Evolutionary conservation across 2,329 filamentous ascomycete genomes (phyloP), one percentile per base, ranked within the genome.

Genomic region (Ophiocordyceps camponoti-rufipedis): DNA sequence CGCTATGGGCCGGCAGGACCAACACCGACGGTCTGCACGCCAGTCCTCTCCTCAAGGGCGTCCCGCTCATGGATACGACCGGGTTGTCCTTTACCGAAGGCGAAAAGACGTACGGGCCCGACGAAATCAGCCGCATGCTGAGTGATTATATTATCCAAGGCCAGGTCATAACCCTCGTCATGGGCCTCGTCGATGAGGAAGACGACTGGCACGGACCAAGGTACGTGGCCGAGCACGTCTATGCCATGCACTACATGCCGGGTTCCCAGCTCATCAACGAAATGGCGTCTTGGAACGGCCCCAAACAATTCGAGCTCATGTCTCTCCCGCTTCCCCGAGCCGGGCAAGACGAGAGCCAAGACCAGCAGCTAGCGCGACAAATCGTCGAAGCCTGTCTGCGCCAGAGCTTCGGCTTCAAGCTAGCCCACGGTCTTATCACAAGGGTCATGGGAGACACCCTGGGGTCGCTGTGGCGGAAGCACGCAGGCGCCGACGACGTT

Each of bases 111-210:
- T 61, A 58, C 52, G 57, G 54, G 4, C 47, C 62, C 4, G 63
- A 68, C 7, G 66, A 66, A 31, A 53, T 59, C 12, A 60, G 61
- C 35, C 60, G 54, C 45, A 59, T 68, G 49, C 60, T 76, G 52
- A 69, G 67, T 2, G 72, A 78, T 51, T 78, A 77, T 49, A 73
- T 75, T 46, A 68, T 71, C 39, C 72, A 78, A 48, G 72, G 70
- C 3, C 71, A 75, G 48, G 69, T 62, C 3, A 64, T 74, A 49
- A 64, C 62, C 7, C 57, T 70, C 56, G 71, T 69, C 1, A 67
- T 74, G 66, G 65, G 68, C 2, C 63, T 71, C 5, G 53, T 74
- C 0, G 72, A 76, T 48, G 58, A 64, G 3, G 64, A 68, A 29
- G 66, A 64, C 29, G 59, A 55, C 1, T 78, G 73, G 73, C 56